A percentile compares a stretch with the other conserved stretches of the same genome.
Evolutionary conservation across 768 basidiomycete genomes (phyloP).

Genomic region (Lactarius hatsudake): DNA sequence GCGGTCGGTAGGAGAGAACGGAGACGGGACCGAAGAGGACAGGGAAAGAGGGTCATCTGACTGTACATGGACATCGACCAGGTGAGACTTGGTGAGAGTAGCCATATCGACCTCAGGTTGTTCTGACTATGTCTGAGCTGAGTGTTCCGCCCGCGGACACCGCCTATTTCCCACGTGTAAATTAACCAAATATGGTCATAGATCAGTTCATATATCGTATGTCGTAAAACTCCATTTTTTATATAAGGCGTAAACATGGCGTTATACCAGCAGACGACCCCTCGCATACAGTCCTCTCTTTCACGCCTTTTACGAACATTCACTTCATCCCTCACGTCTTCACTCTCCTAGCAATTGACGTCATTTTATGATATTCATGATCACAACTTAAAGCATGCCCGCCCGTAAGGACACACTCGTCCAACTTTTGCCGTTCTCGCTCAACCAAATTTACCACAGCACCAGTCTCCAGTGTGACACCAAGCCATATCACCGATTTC

Average conservation of each 20-base stretch:
- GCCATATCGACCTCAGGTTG: constrained; percentile 15
- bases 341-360: neutral
- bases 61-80: neutral
- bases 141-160: neutral
- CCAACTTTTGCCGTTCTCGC: neutral
- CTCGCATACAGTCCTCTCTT: neutral
- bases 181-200: no score
- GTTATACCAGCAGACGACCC: neutral
- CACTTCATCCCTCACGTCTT: neutral
- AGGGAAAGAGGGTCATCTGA: constrained; percentile 15
- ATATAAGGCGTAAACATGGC: neutral
- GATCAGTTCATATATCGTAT: neutral
- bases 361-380: constrained; percentile 1
- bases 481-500: constrained; percentile 12
- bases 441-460: constrained; percentile 1
- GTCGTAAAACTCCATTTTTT: neutral
- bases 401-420: constrained; percentile 7
- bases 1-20: constrained; percentile 23
- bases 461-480: constrained; percentile 4
- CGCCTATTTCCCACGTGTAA: neutral
- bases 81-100: constrained; percentile 23
- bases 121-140: neutral
- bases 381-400: constrained; percentile 7
- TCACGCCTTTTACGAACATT: neutral
- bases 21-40: constrained; percentile 22